Evolutionary conservation across 306 rosid species (phyloP).

Genomic region (Lathyrus tuberosus): DNA sequence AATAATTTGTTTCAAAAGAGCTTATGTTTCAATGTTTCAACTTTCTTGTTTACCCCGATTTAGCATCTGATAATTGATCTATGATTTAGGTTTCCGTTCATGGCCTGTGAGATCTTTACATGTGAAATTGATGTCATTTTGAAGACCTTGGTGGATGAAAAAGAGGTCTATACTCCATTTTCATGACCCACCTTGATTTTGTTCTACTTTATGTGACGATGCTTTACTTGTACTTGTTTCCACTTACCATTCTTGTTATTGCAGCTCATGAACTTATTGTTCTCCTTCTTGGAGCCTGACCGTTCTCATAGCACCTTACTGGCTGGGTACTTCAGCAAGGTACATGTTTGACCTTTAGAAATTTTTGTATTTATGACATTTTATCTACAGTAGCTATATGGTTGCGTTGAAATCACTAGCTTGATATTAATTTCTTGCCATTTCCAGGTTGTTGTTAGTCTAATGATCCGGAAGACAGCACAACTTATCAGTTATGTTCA

Average conservation of each 20-base stretch:
- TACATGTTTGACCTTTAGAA: conserved; percentile 42
- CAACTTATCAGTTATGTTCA: conserved; percentile 93
- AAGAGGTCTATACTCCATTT: conserved; percentile 61
- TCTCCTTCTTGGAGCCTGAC: conserved; percentile 86
- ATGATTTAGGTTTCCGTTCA: conserved; percentile 84
- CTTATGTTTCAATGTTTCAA: conserved; percentile 1
- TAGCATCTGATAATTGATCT: conserved; percentile 40
- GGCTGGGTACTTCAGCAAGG: conserved; percentile 99
- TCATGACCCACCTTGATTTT: conserved; percentile 13
- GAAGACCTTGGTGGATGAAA: conserved; percentile 96
- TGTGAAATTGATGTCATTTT: conserved; percentile 99
- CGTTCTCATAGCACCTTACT: conserved; percentile 74
- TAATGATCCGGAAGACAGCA: conserved; percentile 91
- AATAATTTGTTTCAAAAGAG: conserved; percentile 20
- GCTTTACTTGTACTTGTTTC: conserved; percentile 26
- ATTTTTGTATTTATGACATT: conserved; percentile 24
- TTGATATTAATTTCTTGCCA: conserved; percentile 31
- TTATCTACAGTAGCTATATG: conserved; percentile 7
- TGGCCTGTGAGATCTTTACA: conserved; percentile 91
- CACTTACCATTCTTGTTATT: conserved; percentile 35
- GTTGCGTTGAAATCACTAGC: conserved; percentile 7
- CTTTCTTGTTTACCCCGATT: neutral
- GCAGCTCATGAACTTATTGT: conserved; percentile 91
- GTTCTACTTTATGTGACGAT: neutral
- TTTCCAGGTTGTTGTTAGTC: conserved; percentile 82